Evolutionary conservation across 192 early-diverging fungal genomes (phyloP).

Genomic region (Coemansia sp.): DNA sequence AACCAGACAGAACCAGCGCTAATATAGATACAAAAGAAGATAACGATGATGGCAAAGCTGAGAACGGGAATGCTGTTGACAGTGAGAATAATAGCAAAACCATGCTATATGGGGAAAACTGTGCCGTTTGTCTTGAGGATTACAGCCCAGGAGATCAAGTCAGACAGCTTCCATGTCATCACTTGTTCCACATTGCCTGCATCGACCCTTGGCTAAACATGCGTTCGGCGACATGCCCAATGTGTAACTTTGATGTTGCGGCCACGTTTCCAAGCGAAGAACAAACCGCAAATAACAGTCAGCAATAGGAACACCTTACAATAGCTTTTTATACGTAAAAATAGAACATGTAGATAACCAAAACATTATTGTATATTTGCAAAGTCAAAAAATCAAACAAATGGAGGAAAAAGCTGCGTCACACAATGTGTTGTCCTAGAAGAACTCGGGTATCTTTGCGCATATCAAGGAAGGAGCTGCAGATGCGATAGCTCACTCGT

Average conservation of each 20-base stretch:
- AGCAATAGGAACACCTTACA: not conserved
- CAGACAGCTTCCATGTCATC: conserved; percentile 43
- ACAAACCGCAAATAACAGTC: not conserved
- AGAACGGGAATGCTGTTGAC: not conserved
- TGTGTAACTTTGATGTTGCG: conserved; percentile 50
- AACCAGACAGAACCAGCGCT: not conserved
- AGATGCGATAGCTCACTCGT: not conserved
- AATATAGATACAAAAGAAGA: not conserved
- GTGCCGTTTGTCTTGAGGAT: conserved; percentile 49
- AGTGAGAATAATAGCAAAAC: not conserved
- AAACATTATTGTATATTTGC: no score
- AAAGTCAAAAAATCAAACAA: no score
- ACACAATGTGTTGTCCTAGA: no score
- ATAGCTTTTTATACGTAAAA: not conserved
- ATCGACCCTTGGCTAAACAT: conserved; percentile 48
- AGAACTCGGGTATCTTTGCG: not conserved
- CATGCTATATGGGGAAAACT: conserved; percentile 41
- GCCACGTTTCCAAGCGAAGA: conserved; percentile 1
- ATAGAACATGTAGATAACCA: not conserved
- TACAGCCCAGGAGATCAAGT: conserved; percentile 37
- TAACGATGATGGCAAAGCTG: not conserved
- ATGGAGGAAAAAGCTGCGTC: no score
- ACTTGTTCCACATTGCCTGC: conserved; percentile 45
- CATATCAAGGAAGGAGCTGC: conserved; percentile 10
- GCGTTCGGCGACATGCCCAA: conserved; percentile 36